phyloP scores from a whole-genome alignment of 441 rosid genomes.

The Croton setiger region DNA sequence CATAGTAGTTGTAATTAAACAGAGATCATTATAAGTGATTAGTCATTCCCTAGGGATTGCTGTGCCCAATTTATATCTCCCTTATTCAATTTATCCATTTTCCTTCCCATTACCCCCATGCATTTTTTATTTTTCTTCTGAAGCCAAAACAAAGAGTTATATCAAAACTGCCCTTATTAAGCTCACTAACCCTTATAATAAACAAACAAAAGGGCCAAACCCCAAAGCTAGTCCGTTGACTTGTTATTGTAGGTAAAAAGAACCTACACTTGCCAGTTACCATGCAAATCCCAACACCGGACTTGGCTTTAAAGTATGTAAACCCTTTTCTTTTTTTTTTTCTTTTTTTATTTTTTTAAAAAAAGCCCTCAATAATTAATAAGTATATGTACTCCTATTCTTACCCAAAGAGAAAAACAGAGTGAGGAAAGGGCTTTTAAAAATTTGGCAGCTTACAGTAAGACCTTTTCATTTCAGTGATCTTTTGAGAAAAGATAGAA shows the following conservation, averaged over 20 bases:
- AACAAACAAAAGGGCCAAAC: neutral
- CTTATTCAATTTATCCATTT: neutral
- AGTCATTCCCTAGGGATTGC: slow-evolving; percentile 22
- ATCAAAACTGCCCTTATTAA: neutral
- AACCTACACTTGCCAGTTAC: slow-evolving; percentile 38
- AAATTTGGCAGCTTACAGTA: slow-evolving; percentile 18
- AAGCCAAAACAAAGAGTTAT: neutral
- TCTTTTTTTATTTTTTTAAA: neutral
- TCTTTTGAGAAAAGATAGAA: slow-evolving; percentile 21
- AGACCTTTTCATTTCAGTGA: slow-evolving; percentile 22
- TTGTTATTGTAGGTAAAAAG: slow-evolving; percentile 28
- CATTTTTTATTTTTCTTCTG: too few relatives aligned
- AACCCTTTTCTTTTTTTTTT: neutral
- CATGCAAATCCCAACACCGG: slow-evolving; percentile 23
- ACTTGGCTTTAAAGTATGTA: slow-evolving; percentile 11
- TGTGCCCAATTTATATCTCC: slow-evolving; percentile 1
- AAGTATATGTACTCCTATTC: neutral
- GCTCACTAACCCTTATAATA: neutral
- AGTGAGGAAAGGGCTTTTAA: neutral
- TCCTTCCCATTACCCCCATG: too few relatives aligned
- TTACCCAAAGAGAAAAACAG: neutral
- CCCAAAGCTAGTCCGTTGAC: slow-evolving; percentile 31
- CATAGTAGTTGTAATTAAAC: too few relatives aligned
- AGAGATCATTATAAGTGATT: neutral
- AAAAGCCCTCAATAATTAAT: neutral